Percentiles rank a stretch among this genome's conserved stretches.
These are phyloP conservation scores for Psilocybe azurescens DNA, from an alignment of 768 basidiomycete genomes.

Conservation along the genomic window DNA sequence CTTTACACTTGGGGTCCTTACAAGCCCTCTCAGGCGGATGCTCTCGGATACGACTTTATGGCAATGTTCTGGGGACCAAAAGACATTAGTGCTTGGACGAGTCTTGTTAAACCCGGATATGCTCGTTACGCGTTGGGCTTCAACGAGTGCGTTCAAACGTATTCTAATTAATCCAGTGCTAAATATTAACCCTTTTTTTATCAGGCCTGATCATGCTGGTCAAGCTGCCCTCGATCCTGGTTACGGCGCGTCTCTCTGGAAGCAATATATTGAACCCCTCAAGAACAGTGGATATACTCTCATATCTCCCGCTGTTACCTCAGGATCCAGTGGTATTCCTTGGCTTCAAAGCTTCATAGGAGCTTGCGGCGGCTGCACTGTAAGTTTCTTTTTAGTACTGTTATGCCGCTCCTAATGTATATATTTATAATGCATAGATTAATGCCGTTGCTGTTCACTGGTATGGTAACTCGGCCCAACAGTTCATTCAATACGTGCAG, in stretches of 20 bases:
- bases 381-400: constrained; percentile 37
- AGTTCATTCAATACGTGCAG: constrained; percentile 58
- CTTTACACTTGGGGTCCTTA: constrained; percentile 74
- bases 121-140: constrained; percentile 56
- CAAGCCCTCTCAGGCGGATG: constrained; percentile 43
- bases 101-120: constrained; percentile 53
- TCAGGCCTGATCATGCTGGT: constrained; percentile 67
- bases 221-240: constrained; percentile 67
- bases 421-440: constrained; percentile 42
- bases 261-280: constrained; percentile 64
- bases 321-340: constrained; percentile 54
- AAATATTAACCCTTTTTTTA: constrained; percentile 1
- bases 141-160: constrained; percentile 69
- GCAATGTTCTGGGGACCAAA: constrained; percentile 77
- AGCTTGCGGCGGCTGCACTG: constrained; percentile 57
- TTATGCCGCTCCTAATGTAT: not conserved
- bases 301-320: constrained; percentile 72
- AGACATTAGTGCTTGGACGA: constrained; percentile 53
- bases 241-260: constrained; percentile 61
- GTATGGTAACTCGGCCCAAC: constrained; percentile 58
- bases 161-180: not conserved
- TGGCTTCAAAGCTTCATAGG: constrained; percentile 72
- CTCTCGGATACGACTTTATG: constrained; percentile 56
- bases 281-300: constrained; percentile 58
- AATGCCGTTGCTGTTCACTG: constrained; percentile 67